Evolutionary conservation across 2,329 filamentous ascomycete genomes (phyloP).

Genomic region (Sclerotinia borealis): DNA sequence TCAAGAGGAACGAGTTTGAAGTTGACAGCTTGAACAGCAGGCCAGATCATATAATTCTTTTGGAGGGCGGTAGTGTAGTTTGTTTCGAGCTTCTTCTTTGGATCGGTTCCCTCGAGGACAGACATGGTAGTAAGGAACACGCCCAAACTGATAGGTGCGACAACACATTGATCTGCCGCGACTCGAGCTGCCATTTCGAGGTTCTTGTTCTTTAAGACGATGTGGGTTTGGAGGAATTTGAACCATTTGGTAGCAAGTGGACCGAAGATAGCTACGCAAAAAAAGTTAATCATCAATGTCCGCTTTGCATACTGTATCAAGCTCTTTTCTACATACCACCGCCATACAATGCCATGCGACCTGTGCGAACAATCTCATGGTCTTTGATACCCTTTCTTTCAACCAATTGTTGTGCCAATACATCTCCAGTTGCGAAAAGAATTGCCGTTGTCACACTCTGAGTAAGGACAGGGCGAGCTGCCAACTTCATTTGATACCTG

Average conservation of each 20-base stretch:
- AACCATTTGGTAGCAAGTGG: conserved; percentile 68
- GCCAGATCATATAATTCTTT: conserved; percentile 69
- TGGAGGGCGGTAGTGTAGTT: conserved; percentile 55
- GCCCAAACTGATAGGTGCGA: conserved; percentile 58
- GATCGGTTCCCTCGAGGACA: conserved; percentile 54
- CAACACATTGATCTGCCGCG: conserved; percentile 57
- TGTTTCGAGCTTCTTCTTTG: conserved; percentile 53
- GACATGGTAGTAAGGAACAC: conserved; percentile 65
- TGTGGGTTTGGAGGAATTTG: conserved; percentile 55
- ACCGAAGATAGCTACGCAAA: conserved; percentile 53
- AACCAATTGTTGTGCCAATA: conserved; percentile 83
- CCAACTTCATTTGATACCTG: conserved; percentile 83
- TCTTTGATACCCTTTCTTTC: conserved; percentile 72
- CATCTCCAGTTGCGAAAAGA: conserved; percentile 87
- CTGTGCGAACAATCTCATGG: conserved; percentile 68
- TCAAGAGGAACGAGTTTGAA: conserved; percentile 66
- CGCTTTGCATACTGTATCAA: neutral
- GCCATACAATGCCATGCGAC: conserved; percentile 75
- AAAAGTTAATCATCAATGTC: neutral
- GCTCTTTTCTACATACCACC: conserved; percentile 40
- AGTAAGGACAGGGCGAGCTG: conserved; percentile 77
- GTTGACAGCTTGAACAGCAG: conserved; percentile 60
- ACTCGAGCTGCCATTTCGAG: conserved; percentile 59
- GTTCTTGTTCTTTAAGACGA: conserved; percentile 52
- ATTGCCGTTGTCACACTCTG: conserved; percentile 86